Base-by-base conservation (phyloP, 2,329 filamentous ascomycete species). In the Colletotrichum gloeosporioides region DNA sequence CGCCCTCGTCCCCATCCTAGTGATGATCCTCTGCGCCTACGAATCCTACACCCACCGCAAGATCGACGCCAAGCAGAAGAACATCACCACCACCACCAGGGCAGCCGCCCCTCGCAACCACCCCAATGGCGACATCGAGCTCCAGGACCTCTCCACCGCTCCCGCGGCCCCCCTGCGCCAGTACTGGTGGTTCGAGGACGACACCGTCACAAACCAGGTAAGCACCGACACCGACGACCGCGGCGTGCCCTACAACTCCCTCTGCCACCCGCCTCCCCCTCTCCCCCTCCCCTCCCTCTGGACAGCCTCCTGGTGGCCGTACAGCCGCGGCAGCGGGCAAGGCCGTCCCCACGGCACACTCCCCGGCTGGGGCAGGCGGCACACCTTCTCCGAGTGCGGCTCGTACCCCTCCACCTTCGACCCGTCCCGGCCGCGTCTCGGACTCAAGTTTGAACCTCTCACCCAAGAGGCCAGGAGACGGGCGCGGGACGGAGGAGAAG, bases 171-270 rank as follows among this genome's bases (percentile, higher is more conserved):
- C 44, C n/a, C 3, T 53, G 10, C 65, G 59, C 57, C 34, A 68
- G 12, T 55, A 32, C 22, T 72, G 36, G 27, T 78, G 76, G 76
- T 78, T 78, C 64, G 69, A 57, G n/a, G 75, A 71, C 31, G 75
- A 65, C 13, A 25, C 64, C 18, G 59, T 22, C 59, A 63, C 59
- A n/a, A n/a, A 69, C 49, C 39, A 77, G 62, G 75, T 77, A 29
- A 77, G 75, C 69, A n/a, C 15, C 29, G 25, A 59, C 29, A 22
- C 25, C 36, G 36, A 66, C 36, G 15, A 44, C n/a, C 25, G 22
- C 32, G 62, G 7, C 13, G n/a, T 31, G 36, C 9, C 55, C n/a
- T 34, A 34, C 62, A 25, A 16, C 22, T 3, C 22, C 61, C 29
- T 18, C 67, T 49, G 13, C n/a, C 2, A 13, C 36, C 22, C 34